phyloP scores from a whole-genome alignment of 2,329 filamentous ascomycete genomes.

The Ceratocystis eucalypticola region DNA sequence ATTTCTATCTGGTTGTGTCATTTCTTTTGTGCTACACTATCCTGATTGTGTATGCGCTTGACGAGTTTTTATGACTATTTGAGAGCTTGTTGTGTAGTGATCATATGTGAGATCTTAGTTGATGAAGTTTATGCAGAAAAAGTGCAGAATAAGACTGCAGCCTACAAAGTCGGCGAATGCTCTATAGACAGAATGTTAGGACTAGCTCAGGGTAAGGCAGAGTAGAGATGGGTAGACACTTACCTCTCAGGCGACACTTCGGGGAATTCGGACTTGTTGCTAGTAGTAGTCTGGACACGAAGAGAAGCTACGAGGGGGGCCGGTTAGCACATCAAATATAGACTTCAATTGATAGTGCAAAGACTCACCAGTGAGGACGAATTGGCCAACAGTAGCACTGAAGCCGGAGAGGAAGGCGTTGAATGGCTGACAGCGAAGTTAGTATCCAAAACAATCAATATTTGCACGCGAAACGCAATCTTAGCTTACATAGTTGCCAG shows the following conservation, averaged over 20 bases:
- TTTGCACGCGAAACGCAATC: no score
- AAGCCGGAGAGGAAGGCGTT: conserved; percentile 97
- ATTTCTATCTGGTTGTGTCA: conserved; percentile 3
- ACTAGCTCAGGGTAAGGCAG: neutral
- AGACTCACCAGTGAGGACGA: conserved; percentile 72
- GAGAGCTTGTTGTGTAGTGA: neutral
- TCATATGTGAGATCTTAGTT: conserved; percentile 48
- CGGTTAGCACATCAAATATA: neutral
- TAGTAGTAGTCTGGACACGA: conserved; percentile 79
- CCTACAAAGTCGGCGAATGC: conserved; percentile 95
- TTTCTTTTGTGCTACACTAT: conserved; percentile 8
- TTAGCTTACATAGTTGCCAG: conserved; percentile 77
- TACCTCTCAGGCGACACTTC: conserved; percentile 70
- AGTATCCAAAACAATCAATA: neutral
- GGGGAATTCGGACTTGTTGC: conserved; percentile 66
- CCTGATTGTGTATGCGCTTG: neutral
- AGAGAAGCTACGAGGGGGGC: conserved; percentile 42
- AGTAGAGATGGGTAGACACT: conserved; percentile 19
- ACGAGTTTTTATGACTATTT: neutral
- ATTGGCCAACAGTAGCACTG: conserved; percentile 86
- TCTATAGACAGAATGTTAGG: conserved; percentile 33
- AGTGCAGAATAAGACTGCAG: conserved; percentile 88
- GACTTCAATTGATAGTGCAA: neutral
- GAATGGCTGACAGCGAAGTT: conserved; percentile 55
- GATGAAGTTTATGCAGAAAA: conserved; percentile 99